Evolutionary conservation across 306 rosid genomes (phyloP).

Genomic region (Trichosanthes cucumerina): DNA sequence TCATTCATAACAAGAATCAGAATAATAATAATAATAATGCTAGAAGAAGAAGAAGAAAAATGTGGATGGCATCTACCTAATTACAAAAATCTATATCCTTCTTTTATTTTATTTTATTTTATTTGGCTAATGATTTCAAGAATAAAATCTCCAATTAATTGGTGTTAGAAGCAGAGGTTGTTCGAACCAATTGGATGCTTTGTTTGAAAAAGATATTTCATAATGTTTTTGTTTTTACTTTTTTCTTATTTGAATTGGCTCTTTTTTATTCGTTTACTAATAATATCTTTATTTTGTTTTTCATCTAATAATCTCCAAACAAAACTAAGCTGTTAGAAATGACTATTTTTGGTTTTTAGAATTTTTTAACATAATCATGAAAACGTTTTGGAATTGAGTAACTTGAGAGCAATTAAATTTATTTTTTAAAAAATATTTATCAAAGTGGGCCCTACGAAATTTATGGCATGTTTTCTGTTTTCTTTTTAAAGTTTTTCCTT

Average conservation of each 20-base stretch:
- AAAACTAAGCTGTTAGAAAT: too few relatives aligned
- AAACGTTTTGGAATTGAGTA: not conserved
- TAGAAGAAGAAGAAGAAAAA: too few relatives aligned
- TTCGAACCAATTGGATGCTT: not conserved
- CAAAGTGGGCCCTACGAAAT: not conserved
- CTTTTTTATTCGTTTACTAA: too few relatives aligned
- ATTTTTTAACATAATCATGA: not conserved
- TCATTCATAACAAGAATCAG: too few relatives aligned
- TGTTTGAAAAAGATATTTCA: too few relatives aligned
- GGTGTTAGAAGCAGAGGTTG: not conserved
- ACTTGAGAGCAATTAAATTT: not conserved
- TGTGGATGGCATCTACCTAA: not conserved
- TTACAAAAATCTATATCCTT: not conserved
- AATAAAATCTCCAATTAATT: not conserved
- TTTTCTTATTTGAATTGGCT: too few relatives aligned
- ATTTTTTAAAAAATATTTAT: too few relatives aligned
- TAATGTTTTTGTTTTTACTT: not conserved
- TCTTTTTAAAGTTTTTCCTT: not conserved
- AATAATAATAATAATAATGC: too few relatives aligned
- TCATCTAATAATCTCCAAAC: too few relatives aligned
- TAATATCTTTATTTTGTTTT: too few relatives aligned
- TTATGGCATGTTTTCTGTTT: not conserved
- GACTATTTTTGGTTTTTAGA: too few relatives aligned
- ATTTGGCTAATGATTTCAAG: not conserved
- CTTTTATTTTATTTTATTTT: too few relatives aligned